These are phyloP conservation scores for Amesomyces nigricolor DNA, from an alignment of 2,329 filamentous ascomycete species.

Conservation along the genomic window DNA sequence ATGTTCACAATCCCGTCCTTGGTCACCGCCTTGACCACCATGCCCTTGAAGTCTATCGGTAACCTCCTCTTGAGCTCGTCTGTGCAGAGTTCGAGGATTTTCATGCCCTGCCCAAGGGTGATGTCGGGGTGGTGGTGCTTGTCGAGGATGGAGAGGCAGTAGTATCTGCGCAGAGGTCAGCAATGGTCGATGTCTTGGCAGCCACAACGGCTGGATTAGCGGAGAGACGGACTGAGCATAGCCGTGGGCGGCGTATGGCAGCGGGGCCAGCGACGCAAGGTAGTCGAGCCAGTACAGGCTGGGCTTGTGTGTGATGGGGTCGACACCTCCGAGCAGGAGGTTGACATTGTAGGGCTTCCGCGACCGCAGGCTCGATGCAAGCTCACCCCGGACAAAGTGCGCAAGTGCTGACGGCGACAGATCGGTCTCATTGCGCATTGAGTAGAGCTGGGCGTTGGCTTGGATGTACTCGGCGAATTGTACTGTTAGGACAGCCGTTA, in stretches of 20 bases:
- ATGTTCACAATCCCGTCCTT: slow-evolving; percentile 87
- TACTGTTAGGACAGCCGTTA: slow-evolving; percentile 48
- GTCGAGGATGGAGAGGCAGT: slow-evolving; percentile 94
- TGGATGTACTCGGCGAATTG: slow-evolving; percentile 99
- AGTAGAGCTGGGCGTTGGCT: slow-evolving; percentile 96
- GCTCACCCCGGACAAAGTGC: slow-evolving; percentile 88
- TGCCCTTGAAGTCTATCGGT: slow-evolving; percentile 98
- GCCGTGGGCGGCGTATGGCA: slow-evolving; percentile 95
- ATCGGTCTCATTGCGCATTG: slow-evolving; percentile 94
- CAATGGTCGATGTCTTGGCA: neutral
- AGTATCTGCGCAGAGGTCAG: slow-evolving; percentile 60
- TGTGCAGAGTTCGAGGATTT: slow-evolving; percentile 89
- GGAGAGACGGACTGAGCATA: slow-evolving; percentile 80
- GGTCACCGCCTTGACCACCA: slow-evolving; percentile 88
- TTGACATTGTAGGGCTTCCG: slow-evolving; percentile 96
- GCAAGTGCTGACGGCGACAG: slow-evolving; percentile 84
- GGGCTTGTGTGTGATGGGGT: slow-evolving; percentile 85
- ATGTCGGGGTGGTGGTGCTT: slow-evolving; percentile 98
- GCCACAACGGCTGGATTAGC: neutral
- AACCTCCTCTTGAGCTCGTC: slow-evolving; percentile 95
- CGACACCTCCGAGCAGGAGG: slow-evolving; percentile 86
- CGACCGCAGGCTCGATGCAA: slow-evolving; percentile 84
- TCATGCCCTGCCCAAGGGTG: slow-evolving; percentile 78
- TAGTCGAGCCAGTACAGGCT: slow-evolving; percentile 97
- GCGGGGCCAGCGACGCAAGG: slow-evolving; percentile 76